A percentile compares a stretch with the other conserved stretches of the same genome.
phyloP scores from a whole-genome alignment of 2,329 filamentous ascomycete species.

The Remersonia thermophila region DNA sequence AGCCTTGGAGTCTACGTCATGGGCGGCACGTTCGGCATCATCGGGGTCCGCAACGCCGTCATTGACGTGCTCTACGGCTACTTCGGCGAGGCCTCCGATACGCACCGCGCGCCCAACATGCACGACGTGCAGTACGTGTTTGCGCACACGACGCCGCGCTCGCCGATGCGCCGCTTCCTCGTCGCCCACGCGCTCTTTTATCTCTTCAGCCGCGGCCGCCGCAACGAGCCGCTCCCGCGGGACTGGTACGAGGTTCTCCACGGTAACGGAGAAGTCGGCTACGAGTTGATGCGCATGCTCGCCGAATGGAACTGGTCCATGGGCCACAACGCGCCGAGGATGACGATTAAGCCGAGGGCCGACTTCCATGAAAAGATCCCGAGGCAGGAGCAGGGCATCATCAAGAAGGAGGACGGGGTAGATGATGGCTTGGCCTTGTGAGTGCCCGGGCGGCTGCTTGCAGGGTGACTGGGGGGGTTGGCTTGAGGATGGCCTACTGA shows the following conservation, averaged over 20 bases:
- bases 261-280: slow-evolving; percentile 8
- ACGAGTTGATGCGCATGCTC: slow-evolving; percentile 13
- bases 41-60: slow-evolving; percentile 13
- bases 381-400: slow-evolving; percentile 4
- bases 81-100: slow-evolving; percentile 9
- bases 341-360: slow-evolving; percentile 12
- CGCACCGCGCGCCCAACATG: slow-evolving; percentile 10
- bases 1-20: slow-evolving; percentile 18
- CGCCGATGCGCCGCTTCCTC: slow-evolving; percentile 15
- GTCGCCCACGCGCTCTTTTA: slow-evolving; percentile 12
- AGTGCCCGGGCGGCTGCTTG: no score
- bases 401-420: background rate
- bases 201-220: slow-evolving; percentile 12
- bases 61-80: slow-evolving; percentile 17
- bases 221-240: slow-evolving; percentile 3
- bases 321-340: slow-evolving; percentile 12
- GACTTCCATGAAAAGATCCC: slow-evolving; percentile 14
- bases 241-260: slow-evolving; percentile 13
- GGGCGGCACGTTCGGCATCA: slow-evolving; percentile 14
- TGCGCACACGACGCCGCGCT: slow-evolving; percentile 10
- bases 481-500: no score
- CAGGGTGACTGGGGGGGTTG: no score
- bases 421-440: no score
- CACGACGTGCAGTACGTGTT: slow-evolving; percentile 16
- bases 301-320: slow-evolving; percentile 16